Evolutionary conservation across 441 rosid genomes (phyloP).

Genomic region (Erodium moschatum): DNA sequence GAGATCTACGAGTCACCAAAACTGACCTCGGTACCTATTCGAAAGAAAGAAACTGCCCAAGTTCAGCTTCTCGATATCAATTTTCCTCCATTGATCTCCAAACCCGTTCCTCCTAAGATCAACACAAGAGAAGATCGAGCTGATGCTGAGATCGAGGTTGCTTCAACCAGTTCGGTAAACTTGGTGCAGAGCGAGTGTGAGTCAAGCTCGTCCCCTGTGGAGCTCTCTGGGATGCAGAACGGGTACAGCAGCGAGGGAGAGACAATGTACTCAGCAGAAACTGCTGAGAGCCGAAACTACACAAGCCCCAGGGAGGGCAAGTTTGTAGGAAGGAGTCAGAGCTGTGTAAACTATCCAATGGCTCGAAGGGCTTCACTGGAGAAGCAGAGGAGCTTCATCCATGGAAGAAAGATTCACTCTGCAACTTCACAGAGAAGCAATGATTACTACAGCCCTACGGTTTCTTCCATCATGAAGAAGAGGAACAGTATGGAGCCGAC

Average conservation of each 20-base stretch:
- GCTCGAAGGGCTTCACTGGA: conserved; percentile 50
- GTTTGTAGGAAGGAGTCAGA: conserved; percentile 79
- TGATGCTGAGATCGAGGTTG: conserved; percentile 38
- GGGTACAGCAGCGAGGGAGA: conserved; percentile 82
- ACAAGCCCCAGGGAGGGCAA: conserved; percentile 63
- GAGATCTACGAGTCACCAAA: conserved; percentile 77
- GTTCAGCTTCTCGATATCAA: conserved; percentile 79
- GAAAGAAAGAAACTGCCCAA: conserved; percentile 41
- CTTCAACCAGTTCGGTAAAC: conserved; percentile 64
- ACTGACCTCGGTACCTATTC: conserved; percentile 55
- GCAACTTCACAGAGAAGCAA: conserved; percentile 81
- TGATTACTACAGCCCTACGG: conserved; percentile 82
- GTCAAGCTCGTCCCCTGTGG: conserved; percentile 61
- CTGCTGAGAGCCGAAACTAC: conserved; percentile 90
- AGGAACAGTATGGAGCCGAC: conserved; percentile 45
- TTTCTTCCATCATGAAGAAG: conserved; percentile 85
- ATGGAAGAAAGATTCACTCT: conserved; percentile 59
- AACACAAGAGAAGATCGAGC: conserved; percentile 31
- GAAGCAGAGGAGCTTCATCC: conserved; percentile 63
- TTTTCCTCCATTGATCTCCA: conserved; percentile 54
- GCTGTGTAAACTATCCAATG: conserved; percentile 55
- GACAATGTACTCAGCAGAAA: conserved; percentile 96
- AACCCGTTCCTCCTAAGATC: conserved; percentile 24
- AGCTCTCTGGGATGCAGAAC: conserved; percentile 41
- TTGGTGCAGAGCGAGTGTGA: conserved; percentile 56